phyloP scores from a whole-genome alignment of 1,284 basidiomycete genomes.

The Cryptococcus sp. region DNA sequence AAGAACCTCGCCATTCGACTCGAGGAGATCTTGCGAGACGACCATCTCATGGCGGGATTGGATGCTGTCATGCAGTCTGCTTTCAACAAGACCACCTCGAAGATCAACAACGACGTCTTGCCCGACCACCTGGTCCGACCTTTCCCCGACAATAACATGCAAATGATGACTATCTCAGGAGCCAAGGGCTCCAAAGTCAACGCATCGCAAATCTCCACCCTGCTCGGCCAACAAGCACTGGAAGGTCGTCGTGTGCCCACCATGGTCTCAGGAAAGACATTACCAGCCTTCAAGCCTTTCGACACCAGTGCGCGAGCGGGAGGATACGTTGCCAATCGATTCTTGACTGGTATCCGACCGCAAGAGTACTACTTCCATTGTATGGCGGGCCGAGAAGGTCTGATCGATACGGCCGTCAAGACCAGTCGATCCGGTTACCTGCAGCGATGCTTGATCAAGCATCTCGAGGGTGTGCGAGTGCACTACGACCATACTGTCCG shows the following conservation, averaged over 20 bases:
- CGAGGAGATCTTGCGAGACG: slow-evolving; percentile 94
- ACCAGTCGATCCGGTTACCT: slow-evolving; percentile 98
- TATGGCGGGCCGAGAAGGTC: slow-evolving; percentile 98
- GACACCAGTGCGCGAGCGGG: slow-evolving; percentile 97
- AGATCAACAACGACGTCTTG: slow-evolving; percentile 83
- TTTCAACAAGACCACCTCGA: slow-evolving; percentile 86
- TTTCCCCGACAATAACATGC: slow-evolving; percentile 99
- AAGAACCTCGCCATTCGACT: slow-evolving; percentile 62
- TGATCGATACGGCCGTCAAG: slow-evolving; percentile 99
- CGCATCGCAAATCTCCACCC: slow-evolving; percentile 95
- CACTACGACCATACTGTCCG: slow-evolving; percentile 99
- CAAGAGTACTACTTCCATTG: slow-evolving; percentile 99
- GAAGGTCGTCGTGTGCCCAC: slow-evolving; percentile 98
- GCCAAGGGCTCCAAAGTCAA: slow-evolving; percentile 99
- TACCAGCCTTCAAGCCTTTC: slow-evolving; percentile 95
- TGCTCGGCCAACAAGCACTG: slow-evolving; percentile 94
- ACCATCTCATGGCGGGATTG: slow-evolving; percentile 94
- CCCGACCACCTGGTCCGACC: slow-evolving; percentile 85
- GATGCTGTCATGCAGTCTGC: slow-evolving; percentile 88
- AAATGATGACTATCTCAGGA: slow-evolving; percentile 97
- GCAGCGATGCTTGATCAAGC: slow-evolving; percentile 97
- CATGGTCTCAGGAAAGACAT: slow-evolving; percentile 98
- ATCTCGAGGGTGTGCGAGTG: slow-evolving; percentile 91
- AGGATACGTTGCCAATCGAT: slow-evolving; percentile 99
- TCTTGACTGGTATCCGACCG: slow-evolving; percentile 96